Conservation (phyloP, 2,329 filamentous ascomycete genomes). For the Penicillium sp. region DNA sequence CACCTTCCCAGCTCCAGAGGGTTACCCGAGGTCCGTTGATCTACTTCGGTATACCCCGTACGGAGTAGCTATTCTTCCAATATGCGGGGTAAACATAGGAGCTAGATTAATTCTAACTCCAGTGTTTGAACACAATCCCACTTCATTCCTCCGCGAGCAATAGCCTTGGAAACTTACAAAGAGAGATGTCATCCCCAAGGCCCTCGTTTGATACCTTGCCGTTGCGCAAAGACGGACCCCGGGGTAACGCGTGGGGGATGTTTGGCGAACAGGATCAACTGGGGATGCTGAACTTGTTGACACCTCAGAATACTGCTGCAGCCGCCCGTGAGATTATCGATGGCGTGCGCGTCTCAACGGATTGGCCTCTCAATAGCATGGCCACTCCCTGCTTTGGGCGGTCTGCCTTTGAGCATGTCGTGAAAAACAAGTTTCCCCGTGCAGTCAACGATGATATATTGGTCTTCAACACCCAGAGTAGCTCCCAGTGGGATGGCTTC, state of each 20-base stretch:
- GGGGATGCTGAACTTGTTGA: constrained; percentile 59
- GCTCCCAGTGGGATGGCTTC: constrained; percentile 55
- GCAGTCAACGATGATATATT: constrained; percentile 63
- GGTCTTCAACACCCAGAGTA: constrained; percentile 61
- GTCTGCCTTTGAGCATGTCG: constrained; percentile 56
- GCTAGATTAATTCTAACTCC: too few relatives aligned
- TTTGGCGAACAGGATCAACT: constrained; percentile 55
- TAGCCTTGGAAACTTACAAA: background rate
- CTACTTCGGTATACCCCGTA: background rate
- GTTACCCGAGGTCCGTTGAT: background rate
- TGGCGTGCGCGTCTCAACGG: constrained; percentile 53
- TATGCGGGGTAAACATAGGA: constrained; percentile 4
- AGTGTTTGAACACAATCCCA: too few relatives aligned
- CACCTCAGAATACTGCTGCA: constrained; percentile 45
- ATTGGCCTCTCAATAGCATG: constrained; percentile 61
- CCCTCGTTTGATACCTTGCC: constrained; percentile 51
- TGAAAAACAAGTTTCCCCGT: constrained; percentile 55
- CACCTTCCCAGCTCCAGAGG: too few relatives aligned
- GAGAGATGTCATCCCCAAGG: constrained; percentile 11
- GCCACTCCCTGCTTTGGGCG: constrained; percentile 59
- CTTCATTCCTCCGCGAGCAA: too few relatives aligned
- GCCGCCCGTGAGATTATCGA: constrained; percentile 50
- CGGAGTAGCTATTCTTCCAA: background rate
- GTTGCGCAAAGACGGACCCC: constrained; percentile 52
- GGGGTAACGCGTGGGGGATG: constrained; percentile 59